A percentile compares a stretch with the other conserved stretches of the same genome.
These are phyloP conservation scores for Podila epicladia DNA, from an alignment of 192 early-diverging fungal species.

Conservation along the genomic window DNA sequence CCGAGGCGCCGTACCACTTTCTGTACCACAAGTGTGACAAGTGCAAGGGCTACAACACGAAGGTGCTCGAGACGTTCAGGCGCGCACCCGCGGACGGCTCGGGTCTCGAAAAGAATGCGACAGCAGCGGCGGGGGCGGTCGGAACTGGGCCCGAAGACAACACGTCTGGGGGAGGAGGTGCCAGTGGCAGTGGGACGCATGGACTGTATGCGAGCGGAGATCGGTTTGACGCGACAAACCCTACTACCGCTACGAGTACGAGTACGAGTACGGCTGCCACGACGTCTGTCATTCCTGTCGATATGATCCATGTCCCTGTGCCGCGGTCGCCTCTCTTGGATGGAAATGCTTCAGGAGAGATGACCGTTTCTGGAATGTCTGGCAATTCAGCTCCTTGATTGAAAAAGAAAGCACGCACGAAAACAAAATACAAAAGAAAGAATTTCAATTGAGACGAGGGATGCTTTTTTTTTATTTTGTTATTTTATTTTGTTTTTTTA, in stretches of 20 bases:
- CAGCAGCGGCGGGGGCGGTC: background rate
- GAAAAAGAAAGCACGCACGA: background rate
- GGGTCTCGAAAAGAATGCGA: slow-evolving; percentile 15
- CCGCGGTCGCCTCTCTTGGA: slow-evolving; percentile 4
- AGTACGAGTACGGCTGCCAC: background rate
- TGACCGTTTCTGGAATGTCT: slow-evolving; percentile 6
- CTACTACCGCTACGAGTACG: background rate
- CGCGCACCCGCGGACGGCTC: background rate
- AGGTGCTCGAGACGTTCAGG: slow-evolving; percentile 70
- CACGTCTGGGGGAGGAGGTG: slow-evolving; percentile 10
- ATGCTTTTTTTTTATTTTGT: background rate
- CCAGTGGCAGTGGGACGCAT: background rate
- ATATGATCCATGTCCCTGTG: slow-evolving; percentile 5
- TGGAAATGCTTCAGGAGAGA: slow-evolving; percentile 17
- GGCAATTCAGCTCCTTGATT: slow-evolving; percentile 25
- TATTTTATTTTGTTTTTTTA: background rate
- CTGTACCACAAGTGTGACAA: slow-evolving; percentile 94
- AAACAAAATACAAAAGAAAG: background rate
- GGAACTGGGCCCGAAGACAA: slow-evolving; percentile 26
- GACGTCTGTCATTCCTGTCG: slow-evolving; percentile 1
- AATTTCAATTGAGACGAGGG: no score
- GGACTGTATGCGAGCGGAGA: background rate
- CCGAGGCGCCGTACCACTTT: slow-evolving; percentile 90
- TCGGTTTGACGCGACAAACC: background rate
- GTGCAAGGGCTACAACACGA: slow-evolving; percentile 92